Percentiles rank a stretch among this genome's conserved stretches.
Evolutionary conservation across 129 eudicot genomes (phyloP).

Genomic region (Deinandra increscens): DNA sequence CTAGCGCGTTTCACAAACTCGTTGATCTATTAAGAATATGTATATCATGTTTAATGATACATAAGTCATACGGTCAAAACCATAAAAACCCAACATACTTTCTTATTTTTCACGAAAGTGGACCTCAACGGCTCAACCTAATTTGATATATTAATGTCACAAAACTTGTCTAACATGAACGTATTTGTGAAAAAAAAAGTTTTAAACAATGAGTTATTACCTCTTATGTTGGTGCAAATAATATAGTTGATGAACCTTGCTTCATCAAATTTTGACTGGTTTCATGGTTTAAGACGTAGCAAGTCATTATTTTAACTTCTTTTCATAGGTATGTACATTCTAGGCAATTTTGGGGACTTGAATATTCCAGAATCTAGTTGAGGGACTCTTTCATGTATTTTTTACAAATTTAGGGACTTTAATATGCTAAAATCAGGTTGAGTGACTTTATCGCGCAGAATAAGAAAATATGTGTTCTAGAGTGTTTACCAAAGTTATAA

Average conservation of each 20-base stretch:
- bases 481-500: not conserved
- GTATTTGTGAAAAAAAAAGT: not conserved
- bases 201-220: not conserved
- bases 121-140: not conserved
- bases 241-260: not conserved
- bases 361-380: no score
- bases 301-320: not conserved
- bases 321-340: not conserved
- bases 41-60: not conserved
- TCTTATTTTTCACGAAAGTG: not conserved
- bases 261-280: not conserved
- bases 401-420: not conserved
- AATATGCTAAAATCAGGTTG: not conserved
- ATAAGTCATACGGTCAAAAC: not conserved
- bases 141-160: not conserved
- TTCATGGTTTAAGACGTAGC: not conserved
- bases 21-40: conserved; percentile 53
- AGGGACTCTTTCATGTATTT: not conserved
- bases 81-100: not conserved
- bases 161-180: not conserved
- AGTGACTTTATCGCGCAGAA: not conserved
- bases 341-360: not conserved
- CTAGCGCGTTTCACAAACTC: conserved; percentile 98
- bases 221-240: not conserved
- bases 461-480: not conserved